Evolutionary conservation across 2,329 filamentous ascomycete genomes (phyloP).

Genomic region (Fusarium torulosum): DNA sequence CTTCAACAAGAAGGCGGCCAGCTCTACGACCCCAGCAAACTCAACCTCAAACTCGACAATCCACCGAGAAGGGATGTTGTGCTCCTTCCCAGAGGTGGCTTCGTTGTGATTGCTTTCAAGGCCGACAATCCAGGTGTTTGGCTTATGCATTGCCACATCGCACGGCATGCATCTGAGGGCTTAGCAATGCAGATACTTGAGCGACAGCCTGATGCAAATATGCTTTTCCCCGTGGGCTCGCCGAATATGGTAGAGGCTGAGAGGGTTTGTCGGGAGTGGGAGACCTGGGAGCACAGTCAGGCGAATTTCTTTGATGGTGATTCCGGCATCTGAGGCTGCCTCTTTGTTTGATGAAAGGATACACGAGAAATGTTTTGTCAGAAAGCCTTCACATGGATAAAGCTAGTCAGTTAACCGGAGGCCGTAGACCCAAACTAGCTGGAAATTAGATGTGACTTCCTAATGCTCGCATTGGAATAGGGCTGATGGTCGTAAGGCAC

Average conservation of each 20-base stretch:
- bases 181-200: conserved; percentile 43
- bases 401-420: too few relatives aligned
- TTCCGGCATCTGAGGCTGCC: conserved; percentile 11
- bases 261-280: conserved; percentile 20
- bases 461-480: too few relatives aligned
- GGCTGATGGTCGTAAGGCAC: too few relatives aligned
- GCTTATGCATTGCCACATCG: conserved; percentile 63
- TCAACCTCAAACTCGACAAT: conserved; percentile 52
- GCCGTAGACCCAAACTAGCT: too few relatives aligned
- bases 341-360: not conserved
- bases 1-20: conserved; percentile 34
- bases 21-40: conserved; percentile 17
- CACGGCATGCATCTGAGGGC: conserved; percentile 58
- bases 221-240: not conserved
- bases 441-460: too few relatives aligned
- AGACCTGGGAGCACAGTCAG: conserved; percentile 20
- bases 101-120: conserved; percentile 62
- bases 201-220: conserved; percentile 28
- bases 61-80: conserved; percentile 65
- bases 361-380: not conserved
- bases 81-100: conserved; percentile 57
- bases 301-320: conserved; percentile 33
- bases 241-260: conserved; percentile 26
- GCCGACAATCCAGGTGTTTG: conserved; percentile 62
- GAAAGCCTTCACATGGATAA: too few relatives aligned